Evolutionary conservation across 2,329 filamentous ascomycete genomes (phyloP).

Genomic region (Sporothrix curviconia): DNA sequence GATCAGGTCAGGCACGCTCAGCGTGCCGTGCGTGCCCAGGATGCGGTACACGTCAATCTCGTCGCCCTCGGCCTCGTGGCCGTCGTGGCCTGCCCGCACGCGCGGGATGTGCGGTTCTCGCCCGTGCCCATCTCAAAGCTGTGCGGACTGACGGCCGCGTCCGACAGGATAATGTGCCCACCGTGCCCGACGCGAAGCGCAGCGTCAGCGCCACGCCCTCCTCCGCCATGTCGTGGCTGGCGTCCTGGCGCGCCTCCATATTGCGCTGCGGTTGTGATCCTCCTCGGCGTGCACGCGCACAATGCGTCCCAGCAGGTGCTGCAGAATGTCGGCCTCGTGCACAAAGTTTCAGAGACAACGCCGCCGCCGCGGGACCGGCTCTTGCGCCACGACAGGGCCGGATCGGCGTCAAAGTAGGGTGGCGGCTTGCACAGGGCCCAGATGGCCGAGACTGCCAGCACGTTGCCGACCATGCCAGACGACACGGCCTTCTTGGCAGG

Average conservation of each 20-base stretch:
- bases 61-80: slow-evolving; percentile 8
- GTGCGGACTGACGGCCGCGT: slow-evolving; percentile 44
- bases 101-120: slow-evolving; percentile 44
- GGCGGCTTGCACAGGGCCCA: slow-evolving; percentile 48
- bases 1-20: slow-evolving; percentile 18
- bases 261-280: slow-evolving; percentile 35
- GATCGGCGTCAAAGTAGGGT: slow-evolving; percentile 40
- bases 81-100: slow-evolving; percentile 14
- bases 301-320: slow-evolving; percentile 50
- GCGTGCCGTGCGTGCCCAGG: slow-evolving; percentile 16
- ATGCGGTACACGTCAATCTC: slow-evolving; percentile 43
- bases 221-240: neutral
- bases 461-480: slow-evolving; percentile 20
- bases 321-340: slow-evolving; percentile 54
- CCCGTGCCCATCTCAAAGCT: slow-evolving; percentile 52
- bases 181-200: slow-evolving; percentile 45
- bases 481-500: slow-evolving; percentile 41
- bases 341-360: slow-evolving; percentile 51
- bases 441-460: slow-evolving; percentile 46
- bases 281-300: slow-evolving; percentile 44
- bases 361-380: slow-evolving; percentile 36
- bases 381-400: slow-evolving; percentile 39
- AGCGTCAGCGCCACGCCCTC: slow-evolving; percentile 51
- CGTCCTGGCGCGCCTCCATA: neutral
- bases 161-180: slow-evolving; percentile 50